A percentile compares a stretch with the other conserved stretches of the same genome.
These are phyloP conservation scores for Choricystis sp. DNA, from an alignment of 139 green algal species.

Conservation along the genomic window DNA sequence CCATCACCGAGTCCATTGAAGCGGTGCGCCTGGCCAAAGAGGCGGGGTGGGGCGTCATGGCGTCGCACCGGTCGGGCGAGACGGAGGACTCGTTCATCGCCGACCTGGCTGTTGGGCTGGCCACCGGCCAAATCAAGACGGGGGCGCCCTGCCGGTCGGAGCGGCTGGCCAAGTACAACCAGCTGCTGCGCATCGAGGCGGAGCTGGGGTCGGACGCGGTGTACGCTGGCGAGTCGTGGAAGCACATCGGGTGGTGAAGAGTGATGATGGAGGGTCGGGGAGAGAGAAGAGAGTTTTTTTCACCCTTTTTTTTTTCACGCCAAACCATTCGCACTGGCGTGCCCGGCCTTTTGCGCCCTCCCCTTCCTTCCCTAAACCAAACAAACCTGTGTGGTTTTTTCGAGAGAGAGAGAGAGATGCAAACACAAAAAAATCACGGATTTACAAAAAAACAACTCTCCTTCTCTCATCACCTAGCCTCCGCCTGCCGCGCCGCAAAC, in stretches of 20 bases:
- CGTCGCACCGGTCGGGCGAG: constrained; percentile 82
- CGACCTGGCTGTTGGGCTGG: constrained; percentile 89
- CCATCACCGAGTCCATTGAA: constrained; percentile 89
- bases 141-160: constrained; percentile 90
- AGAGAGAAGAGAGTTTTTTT: too few species aligned
- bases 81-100: constrained; percentile 97
- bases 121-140: constrained; percentile 98
- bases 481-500: too few species aligned
- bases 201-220: constrained; percentile 58
- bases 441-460: too few species aligned
- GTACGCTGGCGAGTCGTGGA: constrained; percentile 54
- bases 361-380: too few species aligned
- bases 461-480: too few species aligned
- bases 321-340: too few species aligned
- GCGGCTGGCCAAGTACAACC: constrained; percentile 98
- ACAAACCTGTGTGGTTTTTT: too few species aligned
- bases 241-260: constrained; percentile 31
- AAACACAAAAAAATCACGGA: too few species aligned
- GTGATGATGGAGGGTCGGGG: too few species aligned
- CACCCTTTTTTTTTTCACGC: too few species aligned
- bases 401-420: too few species aligned
- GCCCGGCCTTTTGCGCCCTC: too few species aligned
- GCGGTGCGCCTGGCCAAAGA: constrained; percentile 81
- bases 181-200: constrained; percentile 97
- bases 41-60: constrained; percentile 95